Base-by-base conservation (phyloP, 2,329 filamentous ascomycete species). In the Calonectria crousiana region DNA sequence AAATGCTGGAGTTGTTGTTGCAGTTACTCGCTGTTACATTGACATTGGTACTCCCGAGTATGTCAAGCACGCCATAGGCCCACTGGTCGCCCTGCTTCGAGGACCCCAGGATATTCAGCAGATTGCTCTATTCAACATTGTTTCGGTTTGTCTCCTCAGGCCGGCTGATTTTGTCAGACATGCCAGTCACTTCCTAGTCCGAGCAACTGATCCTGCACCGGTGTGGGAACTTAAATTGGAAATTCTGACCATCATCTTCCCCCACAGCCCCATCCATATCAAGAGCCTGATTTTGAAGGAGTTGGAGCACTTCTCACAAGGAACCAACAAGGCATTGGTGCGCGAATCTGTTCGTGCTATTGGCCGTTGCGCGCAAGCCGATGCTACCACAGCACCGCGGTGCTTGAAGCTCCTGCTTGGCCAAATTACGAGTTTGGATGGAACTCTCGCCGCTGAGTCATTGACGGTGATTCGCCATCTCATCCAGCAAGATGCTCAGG, bases 191-290 rank as follows among this genome's bases (percentile, higher is more conserved):
- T 99, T 99, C 83, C 89, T 99, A 14, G 91, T 99, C 67, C 93
- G 93, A 72, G 91, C 93, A 56, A 93, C 92, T 0, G 97, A 99
- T 82, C 88, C 93, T 1, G 91, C 93, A 18, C 91, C 95, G 26
- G 93, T 98, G 26, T 98, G 95, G 95, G 93, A 94, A 75, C 89
- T 98, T 49, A 99, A 99, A 85, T 89, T 99, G 32, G 97, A 99
- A 84, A 87, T 98, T 5, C 88, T 98, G 70, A 96, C 97, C 0
- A 89, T 99, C 74, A 93, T 98, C 78, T 99, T 98, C 80, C 95
- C 96, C 0, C 91, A 98, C 81, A 93, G 93, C 77, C 92, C 93
- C 8, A 84, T 91, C 13, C 93, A 95, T 73, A 88, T 94, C 73
- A 97, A 98, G 84, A 94, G 94, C 71, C 89, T 99, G 9, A 95